Percentiles rank a stretch among this genome's conserved stretches.
These are phyloP conservation scores for Thielaviopsis ethacetica DNA, from an alignment of 2,329 filamentous ascomycete species.

Conservation along the genomic window DNA sequence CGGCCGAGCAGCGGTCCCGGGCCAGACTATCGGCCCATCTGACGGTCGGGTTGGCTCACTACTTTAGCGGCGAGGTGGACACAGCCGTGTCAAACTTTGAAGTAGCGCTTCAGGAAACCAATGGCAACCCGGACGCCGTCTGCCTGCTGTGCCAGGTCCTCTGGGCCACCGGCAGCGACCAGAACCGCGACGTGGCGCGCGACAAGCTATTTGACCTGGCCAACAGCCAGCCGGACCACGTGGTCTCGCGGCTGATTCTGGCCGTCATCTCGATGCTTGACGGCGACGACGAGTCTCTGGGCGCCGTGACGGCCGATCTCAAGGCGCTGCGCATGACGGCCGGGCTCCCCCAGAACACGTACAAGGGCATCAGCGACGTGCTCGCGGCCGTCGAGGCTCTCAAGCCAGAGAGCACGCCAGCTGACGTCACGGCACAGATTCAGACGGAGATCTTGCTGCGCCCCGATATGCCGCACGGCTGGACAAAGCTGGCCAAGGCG, in stretches of 20 bases:
- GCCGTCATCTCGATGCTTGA: constrained; percentile 74
- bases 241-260: constrained; percentile 64
- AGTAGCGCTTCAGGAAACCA: constrained; percentile 59
- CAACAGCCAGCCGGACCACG: constrained; percentile 55
- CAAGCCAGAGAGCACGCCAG: constrained; percentile 29
- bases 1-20: constrained; percentile 46
- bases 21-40: constrained; percentile 71
- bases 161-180: constrained; percentile 71
- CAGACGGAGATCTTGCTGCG: constrained; percentile 66
- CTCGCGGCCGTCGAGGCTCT: constrained; percentile 56
- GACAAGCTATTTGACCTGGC: constrained; percentile 68
- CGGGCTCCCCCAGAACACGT: constrained; percentile 44
- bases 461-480: constrained; percentile 64
- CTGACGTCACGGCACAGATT: constrained; percentile 44
- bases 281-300: constrained; percentile 58
- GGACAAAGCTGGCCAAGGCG: constrained; percentile 54
- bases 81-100: constrained; percentile 67
- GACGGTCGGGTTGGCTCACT: constrained; percentile 69
- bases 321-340: constrained; percentile 53
- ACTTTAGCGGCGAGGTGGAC: constrained; percentile 48
- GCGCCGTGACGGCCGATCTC: constrained; percentile 67
- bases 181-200: constrained; percentile 59
- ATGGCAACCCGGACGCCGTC: constrained; percentile 63
- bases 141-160: constrained; percentile 82
- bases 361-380: constrained; percentile 55